These are phyloP conservation scores for Rosellinia necatrix DNA, from an alignment of 2,329 filamentous ascomycete species.

Conservation along the genomic window DNA sequence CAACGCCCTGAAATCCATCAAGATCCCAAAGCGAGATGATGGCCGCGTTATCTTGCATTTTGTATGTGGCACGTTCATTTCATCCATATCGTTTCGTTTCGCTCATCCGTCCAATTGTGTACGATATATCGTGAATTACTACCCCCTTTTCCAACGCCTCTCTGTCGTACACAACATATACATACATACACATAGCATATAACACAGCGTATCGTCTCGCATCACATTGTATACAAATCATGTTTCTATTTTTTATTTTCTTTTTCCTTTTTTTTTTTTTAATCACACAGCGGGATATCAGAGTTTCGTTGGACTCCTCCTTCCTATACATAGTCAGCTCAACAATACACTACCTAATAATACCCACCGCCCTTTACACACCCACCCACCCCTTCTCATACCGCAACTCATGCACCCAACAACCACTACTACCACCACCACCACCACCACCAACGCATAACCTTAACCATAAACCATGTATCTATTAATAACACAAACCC, in stretches of 20 bases:
- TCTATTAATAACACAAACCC: not conserved
- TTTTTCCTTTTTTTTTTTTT: not conserved
- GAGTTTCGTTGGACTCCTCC: no score
- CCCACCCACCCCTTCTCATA: no score
- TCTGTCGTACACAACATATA: not conserved
- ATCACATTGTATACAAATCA: not conserved
- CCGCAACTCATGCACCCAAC: not conserved
- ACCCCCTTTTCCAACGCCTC: no score
- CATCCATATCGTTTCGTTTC: not conserved
- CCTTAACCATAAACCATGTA: not conserved
- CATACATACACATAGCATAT: not conserved
- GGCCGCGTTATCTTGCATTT: slow-evolving; percentile 79
- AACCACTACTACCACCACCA: not conserved
- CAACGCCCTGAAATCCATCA: slow-evolving; percentile 27
- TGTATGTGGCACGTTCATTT: slow-evolving; percentile 52
- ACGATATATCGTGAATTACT: no score
- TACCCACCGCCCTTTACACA: no score
- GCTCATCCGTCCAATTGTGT: no score
- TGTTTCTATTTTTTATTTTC: not conserved
- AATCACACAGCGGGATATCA: no score
- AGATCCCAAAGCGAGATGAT: slow-evolving; percentile 55
- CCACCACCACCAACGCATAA: not conserved
- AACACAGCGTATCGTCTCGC: no score
- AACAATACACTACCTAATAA: no score
- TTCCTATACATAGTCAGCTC: no score